Percentiles rank a stretch among this genome's conserved stretches.
phyloP scores from a whole-genome alignment of 1,284 basidiomycete genomes.

The Papiliotrema terrestris region DNA sequence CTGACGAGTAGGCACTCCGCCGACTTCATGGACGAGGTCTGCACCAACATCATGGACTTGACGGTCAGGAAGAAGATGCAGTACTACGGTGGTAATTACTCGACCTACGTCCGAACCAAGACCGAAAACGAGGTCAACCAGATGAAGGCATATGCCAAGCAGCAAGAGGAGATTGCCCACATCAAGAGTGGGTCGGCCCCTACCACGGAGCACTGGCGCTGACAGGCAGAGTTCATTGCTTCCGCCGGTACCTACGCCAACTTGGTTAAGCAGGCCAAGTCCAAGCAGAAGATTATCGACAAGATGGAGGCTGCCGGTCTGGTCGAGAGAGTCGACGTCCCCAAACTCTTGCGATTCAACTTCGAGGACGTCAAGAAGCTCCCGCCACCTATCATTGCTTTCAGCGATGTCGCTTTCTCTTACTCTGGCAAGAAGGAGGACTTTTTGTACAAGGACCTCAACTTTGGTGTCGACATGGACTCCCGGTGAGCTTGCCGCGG shows the following conservation, averaged over 20 bases:
- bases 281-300: conserved; percentile 99
- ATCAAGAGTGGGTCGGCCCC: conserved; percentile 66
- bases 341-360: conserved; percentile 79
- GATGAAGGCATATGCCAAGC: conserved; percentile 97
- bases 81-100: conserved; percentile 96
- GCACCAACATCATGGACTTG: conserved; percentile 97
- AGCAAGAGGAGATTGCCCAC: conserved; percentile 96
- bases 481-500: conserved; percentile 28
- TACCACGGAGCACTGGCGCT: background rate
- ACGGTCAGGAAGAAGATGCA: conserved; percentile 61
- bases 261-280: conserved; percentile 97
- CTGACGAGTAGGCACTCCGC: conserved; percentile 77
- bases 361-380: conserved; percentile 93
- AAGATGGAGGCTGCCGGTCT: conserved; percentile 99
- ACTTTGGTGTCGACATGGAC: conserved; percentile 83
- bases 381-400: conserved; percentile 95
- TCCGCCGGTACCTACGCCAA: conserved; percentile 99
- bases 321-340: conserved; percentile 78
- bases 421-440: conserved; percentile 87
- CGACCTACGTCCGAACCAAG: conserved; percentile 94
- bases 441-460: conserved; percentile 81
- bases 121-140: conserved; percentile 97
- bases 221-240: conserved; percentile 74
- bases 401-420: conserved; percentile 89
- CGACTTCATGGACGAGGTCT: conserved; percentile 97